These are phyloP conservation scores for Thelonectria rubi DNA, from an alignment of 2,329 filamentous ascomycete genomes.

Conservation along the genomic window DNA sequence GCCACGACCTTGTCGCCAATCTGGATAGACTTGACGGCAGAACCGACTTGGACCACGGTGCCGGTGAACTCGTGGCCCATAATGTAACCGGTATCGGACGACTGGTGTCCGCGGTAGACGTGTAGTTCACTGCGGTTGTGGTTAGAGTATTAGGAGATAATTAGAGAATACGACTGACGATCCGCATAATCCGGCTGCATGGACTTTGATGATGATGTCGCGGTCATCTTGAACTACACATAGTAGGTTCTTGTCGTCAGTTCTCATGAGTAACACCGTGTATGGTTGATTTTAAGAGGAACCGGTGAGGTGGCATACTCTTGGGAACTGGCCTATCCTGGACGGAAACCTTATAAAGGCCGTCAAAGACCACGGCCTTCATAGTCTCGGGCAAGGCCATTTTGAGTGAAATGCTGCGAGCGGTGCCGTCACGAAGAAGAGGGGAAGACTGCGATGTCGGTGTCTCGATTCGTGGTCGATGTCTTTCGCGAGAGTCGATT, in stretches of 20 bases:
- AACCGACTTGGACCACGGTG: constrained; percentile 72
- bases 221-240: constrained; percentile 69
- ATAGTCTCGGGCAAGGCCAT: constrained; percentile 65
- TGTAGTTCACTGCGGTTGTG: constrained; percentile 74
- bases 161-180: constrained; percentile 64
- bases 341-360: constrained; percentile 76
- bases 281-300: neutral
- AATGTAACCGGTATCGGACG: constrained; percentile 69
- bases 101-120: constrained; percentile 83
- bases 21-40: constrained; percentile 72
- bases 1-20: constrained; percentile 82
- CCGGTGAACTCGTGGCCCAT: constrained; percentile 92
- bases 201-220: constrained; percentile 85
- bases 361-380: constrained; percentile 90
- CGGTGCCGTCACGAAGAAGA: neutral
- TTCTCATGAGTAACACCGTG: neutral
- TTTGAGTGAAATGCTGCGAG: neutral
- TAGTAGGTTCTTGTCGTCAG: neutral
- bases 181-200: constrained; percentile 85
- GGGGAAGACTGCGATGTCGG: neutral
- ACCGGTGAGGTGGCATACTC: constrained; percentile 45
- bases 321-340: constrained; percentile 83
- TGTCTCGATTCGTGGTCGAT: neutral
- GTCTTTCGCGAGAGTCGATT: no score
- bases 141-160: constrained; percentile 5